Evolutionary conservation across 345 rosid species (phyloP).

Genomic region (Hibiscus mutabilis): DNA sequence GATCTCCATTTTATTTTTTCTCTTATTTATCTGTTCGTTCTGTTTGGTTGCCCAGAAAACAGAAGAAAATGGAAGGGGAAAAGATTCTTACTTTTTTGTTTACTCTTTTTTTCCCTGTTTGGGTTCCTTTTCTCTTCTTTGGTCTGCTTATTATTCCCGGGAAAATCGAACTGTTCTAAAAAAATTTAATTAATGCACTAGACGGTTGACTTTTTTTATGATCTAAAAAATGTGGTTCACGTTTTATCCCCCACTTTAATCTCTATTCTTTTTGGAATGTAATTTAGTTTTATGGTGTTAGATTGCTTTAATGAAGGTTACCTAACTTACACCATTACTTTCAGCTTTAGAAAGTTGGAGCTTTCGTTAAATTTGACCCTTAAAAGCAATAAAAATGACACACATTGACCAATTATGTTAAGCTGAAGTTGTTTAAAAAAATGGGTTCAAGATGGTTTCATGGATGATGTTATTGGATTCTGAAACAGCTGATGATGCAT

Average conservation of each 20-base stretch:
- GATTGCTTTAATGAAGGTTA: background rate
- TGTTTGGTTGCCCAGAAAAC: background rate
- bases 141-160: background rate
- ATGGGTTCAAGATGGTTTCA: no score
- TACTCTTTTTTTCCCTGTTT: no score
- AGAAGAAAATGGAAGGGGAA: no score
- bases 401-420: background rate
- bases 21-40: background rate
- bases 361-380: no score
- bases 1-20: background rate
- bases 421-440: background rate
- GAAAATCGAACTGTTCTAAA: background rate
- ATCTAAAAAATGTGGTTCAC: background rate
- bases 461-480: no score
- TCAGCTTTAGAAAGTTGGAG: no score
- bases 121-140: no score
- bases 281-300: background rate
- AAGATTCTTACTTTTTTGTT: no score
- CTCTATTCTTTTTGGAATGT: background rate
- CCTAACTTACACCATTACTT: no score
- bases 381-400: no score
- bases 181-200: background rate
- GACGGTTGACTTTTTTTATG: background rate
- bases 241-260: background rate
- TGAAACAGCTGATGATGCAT: no score